Conservation (phyloP, 148 eudicot genomes). For the Rhododendron kiyosumense region DNA sequence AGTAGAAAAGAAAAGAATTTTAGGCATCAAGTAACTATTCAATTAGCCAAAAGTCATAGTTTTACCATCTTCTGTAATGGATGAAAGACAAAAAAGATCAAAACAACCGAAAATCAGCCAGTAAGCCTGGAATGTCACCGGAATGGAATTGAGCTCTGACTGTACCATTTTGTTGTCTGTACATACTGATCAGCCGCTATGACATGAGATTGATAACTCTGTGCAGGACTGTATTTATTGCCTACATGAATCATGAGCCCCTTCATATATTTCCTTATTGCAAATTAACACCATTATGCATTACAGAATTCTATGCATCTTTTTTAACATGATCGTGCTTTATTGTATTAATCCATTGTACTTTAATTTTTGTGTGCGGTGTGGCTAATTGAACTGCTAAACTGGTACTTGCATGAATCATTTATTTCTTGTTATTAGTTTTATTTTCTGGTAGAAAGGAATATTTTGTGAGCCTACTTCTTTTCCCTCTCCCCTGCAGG, state of each 20-base stretch:
- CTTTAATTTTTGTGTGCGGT: not conserved
- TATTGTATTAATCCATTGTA: not conserved
- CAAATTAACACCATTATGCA: not conserved
- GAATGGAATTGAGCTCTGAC: not conserved
- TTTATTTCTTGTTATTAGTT: not conserved
- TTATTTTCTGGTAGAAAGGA: not conserved
- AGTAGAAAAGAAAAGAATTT: not conserved
- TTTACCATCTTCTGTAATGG: not conserved
- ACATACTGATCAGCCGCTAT: not conserved
- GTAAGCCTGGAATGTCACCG: not conserved
- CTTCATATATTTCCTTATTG: not conserved
- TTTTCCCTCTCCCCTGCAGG: slow-evolving; percentile 23
- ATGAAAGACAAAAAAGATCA: not conserved
- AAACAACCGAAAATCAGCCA: not conserved
- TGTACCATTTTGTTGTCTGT: not conserved
- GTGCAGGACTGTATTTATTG: not conserved
- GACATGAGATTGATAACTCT: not conserved
- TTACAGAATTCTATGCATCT: not conserved
- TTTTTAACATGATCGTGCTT: too few species aligned
- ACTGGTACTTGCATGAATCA: not conserved
- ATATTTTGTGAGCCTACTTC: not conserved
- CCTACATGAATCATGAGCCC: not conserved
- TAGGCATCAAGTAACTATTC: not conserved
- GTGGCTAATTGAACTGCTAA: not conserved
- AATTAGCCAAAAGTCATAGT: not conserved